Evolutionary conservation across 495 filamentous ascomycete species (phyloP), one percentile per base, ranked within the genome.

Genomic region (Podospora anserina): DNA sequence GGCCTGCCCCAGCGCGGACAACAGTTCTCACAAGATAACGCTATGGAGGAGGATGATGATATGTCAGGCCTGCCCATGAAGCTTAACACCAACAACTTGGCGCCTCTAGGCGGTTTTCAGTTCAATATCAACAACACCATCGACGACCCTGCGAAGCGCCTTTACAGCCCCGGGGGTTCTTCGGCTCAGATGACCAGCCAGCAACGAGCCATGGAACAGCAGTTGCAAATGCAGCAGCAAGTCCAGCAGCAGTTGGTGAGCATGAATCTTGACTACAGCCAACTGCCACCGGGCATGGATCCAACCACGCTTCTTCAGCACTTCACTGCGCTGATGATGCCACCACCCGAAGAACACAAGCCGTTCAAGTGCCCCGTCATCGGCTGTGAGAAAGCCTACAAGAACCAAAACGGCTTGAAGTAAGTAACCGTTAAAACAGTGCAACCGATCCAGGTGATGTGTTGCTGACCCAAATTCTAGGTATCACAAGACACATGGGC

Each of bases 311-410:
- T 89, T 26, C 84, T 94, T 70, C 90, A 93, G 75, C 92, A 94
- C 69, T 84, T 92, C 70, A 82, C 90, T 59, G 88, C 82, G 11
- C 74, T 85, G 72, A 80, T 85, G 71, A 84, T 85, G 73, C 78
- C 81, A 18, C 89, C 71, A 80, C 69, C 87, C 53, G 90, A 78
- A 68, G 93, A 98, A 72, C 90, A 92, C 69, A 99, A 97, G 81
- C 95, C 95, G 0, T 98, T 96, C 85, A 90, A 91, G 74, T 99
- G 95, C 77, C 95, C 96, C 9, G 95, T 99, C 57, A 96, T 98
- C 74, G 95, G 95, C 19, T 99, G 95, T 75, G 95, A 99, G 78
- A 99, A 99, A 83, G 95, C 95, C 16, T 99, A 99, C 79, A 99
- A 99, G 85, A 99, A 99, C 78, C 95, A 98, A 74, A 99, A 99